A percentile compares a stretch with the other conserved stretches of the same genome.
These are phyloP conservation scores for Xylariaceae sp. DNA, from an alignment of 2,329 filamentous ascomycete species.

Conservation along the genomic window DNA sequence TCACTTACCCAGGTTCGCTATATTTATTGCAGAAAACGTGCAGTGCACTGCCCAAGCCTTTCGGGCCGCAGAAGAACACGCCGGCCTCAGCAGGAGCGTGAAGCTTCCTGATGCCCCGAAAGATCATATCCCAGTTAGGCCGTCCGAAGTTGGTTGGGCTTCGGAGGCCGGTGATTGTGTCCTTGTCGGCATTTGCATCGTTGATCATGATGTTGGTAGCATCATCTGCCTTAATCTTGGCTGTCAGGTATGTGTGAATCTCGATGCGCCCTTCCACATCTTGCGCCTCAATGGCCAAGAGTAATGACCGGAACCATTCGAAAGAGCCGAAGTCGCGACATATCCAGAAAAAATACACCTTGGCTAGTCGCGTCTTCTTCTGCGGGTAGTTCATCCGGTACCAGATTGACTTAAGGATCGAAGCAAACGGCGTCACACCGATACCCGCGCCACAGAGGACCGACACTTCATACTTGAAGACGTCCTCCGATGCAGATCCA, in stretches of 20 bases:
- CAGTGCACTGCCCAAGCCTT: slow-evolving; percentile 69
- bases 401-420: slow-evolving; percentile 88
- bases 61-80: slow-evolving; percentile 84
- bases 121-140: slow-evolving; percentile 89
- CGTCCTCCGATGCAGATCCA: slow-evolving; percentile 80
- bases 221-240: slow-evolving; percentile 81
- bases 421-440: slow-evolving; percentile 81
- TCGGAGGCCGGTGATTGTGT: slow-evolving; percentile 77
- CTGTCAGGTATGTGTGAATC: slow-evolving; percentile 84
- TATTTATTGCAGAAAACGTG: slow-evolving; percentile 88
- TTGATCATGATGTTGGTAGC: slow-evolving; percentile 93
- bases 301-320: slow-evolving; percentile 82
- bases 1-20: slow-evolving; percentile 69
- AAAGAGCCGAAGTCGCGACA: slow-evolving; percentile 84
- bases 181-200: slow-evolving; percentile 77
- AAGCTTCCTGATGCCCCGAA: slow-evolving; percentile 76
- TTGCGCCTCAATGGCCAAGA: slow-evolving; percentile 81
- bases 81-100: slow-evolving; percentile 69
- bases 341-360: slow-evolving; percentile 93
- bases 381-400: slow-evolving; percentile 88
- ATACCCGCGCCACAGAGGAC: slow-evolving; percentile 80
- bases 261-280: slow-evolving; percentile 81
- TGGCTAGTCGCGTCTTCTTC: slow-evolving; percentile 72
- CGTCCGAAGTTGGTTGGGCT: slow-evolving; percentile 82
- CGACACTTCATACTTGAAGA: slow-evolving; percentile 82